These are phyloP conservation scores for Trichosanthes truncata DNA, from an alignment of 306 rosid species.

Conservation along the genomic window DNA sequence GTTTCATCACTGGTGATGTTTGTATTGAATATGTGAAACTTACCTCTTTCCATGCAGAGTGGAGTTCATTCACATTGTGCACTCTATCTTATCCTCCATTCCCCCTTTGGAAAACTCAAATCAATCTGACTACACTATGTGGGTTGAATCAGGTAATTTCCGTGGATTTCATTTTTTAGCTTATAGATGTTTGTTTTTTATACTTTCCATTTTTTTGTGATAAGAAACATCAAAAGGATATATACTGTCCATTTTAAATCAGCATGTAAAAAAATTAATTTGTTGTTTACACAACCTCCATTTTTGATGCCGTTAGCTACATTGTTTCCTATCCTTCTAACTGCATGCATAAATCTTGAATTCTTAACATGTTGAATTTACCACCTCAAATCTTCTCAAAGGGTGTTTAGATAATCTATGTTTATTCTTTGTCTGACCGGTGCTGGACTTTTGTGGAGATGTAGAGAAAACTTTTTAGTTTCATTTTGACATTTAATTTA, in stretches of 20 bases:
- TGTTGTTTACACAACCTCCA: background rate
- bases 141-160: too few species aligned
- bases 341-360: background rate
- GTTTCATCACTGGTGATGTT: background rate
- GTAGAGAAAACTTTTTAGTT: background rate
- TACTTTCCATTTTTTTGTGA: background rate
- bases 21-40: background rate
- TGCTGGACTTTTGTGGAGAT: background rate
- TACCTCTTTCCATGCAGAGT: constrained; percentile 32
- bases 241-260: too few species aligned
- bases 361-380: background rate
- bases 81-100: constrained; percentile 41
- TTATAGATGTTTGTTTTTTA: background rate
- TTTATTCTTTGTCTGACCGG: background rate
- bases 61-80: constrained; percentile 42
- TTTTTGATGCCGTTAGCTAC: background rate
- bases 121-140: constrained; percentile 49
- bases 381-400: background rate
- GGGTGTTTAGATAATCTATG: background rate
- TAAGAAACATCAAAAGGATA: too few species aligned
- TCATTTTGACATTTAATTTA: background rate
- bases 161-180: constrained; percentile 5
- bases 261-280: background rate
- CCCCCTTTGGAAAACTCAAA: constrained; percentile 41
- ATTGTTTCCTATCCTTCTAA: background rate